Base-by-base conservation (phyloP, 257 asterid species). In the Lithospermum erythrorhizon region DNA sequence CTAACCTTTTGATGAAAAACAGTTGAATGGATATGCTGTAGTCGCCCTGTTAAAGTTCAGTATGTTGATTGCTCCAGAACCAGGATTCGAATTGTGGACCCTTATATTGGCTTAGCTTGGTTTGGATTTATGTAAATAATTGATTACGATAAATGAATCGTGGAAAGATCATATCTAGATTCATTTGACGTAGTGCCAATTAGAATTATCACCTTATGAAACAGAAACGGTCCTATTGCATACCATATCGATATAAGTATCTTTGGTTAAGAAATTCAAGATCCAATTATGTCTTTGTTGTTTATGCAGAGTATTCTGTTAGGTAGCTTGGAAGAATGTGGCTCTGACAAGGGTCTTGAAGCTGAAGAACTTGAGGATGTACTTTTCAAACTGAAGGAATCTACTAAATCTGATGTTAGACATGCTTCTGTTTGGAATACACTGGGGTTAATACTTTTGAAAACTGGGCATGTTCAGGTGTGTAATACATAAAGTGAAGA, bases 391-490 rank as follows among this genome's bases (percentile, higher is more conserved):
- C 70, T 89, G 78, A 86, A 72, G 71, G 93, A 78, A 73, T 83
- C 96, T 32, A 57, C 86, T 76, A 77, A 82, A 63, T 68, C 89
- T 67, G 97, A 93, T 78, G 73, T 86, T 62, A 83, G 97, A 58
- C 97, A 89, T 78, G 94, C 87, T 63, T 77, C 97, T 53, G 75
- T 93, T 65, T 93, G 95, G 98, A 93, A 86, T 67, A 77, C 83
- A 23, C 81, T 93, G 52, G 98, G 98, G 70, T 70, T 86, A 53
- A 72, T 84, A 61, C 97, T 93, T 72, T 85, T 93, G 72, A 81
- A 84, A 75, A 84, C 81, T 57, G 95, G 95, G 69, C 95, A 96
- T 74, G 76, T 81, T 76, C 93, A 91, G 96, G 95, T 88, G 77
- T 68, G 49, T 66, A 71, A 60, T 57, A 53, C 24, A 54, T 55